Evolutionary conservation across 129 eudicot genomes (phyloP), one percentile per base, ranked within the genome.

Genomic region (Deinandra increscens): DNA sequence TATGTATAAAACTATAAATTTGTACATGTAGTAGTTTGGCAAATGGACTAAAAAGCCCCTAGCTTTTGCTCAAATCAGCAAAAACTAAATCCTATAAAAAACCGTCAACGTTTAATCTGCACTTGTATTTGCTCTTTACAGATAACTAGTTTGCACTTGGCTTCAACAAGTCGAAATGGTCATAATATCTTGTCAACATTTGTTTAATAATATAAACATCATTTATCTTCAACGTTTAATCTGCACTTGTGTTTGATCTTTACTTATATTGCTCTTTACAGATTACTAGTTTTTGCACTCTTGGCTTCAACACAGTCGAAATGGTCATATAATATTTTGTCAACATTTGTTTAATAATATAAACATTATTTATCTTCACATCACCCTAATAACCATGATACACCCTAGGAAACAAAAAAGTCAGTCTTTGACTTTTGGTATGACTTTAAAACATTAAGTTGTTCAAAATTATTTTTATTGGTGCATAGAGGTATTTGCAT

Each of bases 41-140:
- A 58, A 50, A 63, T 62, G 29, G 37, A n/a, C 51, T 50, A 50
- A 61, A 72, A 60, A 26, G 23, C 46, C 33, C 59, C 34, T 42
- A n/a, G 43, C 29, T 10, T 71, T 59, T 55, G 37, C 49, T 58
- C 59, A 71, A 42, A 23, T 43, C 42, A 20, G 4, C 63, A 13
- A 6, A 6, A 33, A 18, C 6, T 17, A 11, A 18, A 19, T 11
- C 61, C 56, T 15, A 0, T 9, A 18, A 44, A 49, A 18, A 7
- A 17, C 20, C 0, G 4, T 11, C 7, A 10, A 3, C 1, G n/a
- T 23, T 22, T 54, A 22, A 54, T 20, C 34, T 20, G 60, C 33
- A 53, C 0, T 22, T 0, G 6, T 41, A 11, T 41, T 41, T 41
- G 11, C 10, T 41, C 45, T 41, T 41, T 7, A 41, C 45, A 41